These are phyloP conservation scores for Hypoxylon rubiginosum DNA, from an alignment of 2,329 filamentous ascomycete genomes.

Conservation along the genomic window DNA sequence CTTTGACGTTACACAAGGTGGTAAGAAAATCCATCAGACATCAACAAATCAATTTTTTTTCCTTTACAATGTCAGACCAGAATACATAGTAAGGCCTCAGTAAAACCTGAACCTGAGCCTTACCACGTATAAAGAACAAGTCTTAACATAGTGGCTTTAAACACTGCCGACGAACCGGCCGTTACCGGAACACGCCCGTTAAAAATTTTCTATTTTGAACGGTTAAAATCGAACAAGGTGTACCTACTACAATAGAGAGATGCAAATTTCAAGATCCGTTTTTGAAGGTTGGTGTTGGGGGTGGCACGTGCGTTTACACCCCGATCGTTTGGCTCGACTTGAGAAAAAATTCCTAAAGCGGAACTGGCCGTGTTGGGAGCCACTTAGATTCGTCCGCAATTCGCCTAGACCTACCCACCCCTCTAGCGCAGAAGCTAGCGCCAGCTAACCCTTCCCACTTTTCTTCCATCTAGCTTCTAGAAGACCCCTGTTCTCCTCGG, in stretches of 20 bases:
- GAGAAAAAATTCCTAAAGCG: slow-evolving; percentile 40
- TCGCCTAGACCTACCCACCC: slow-evolving; percentile 38
- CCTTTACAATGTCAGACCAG: not conserved
- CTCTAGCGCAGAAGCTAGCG: not conserved
- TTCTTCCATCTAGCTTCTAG: slow-evolving; percentile 29
- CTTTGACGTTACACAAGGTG: slow-evolving; percentile 29
- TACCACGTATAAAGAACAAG: too few species aligned
- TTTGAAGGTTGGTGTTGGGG: not conserved
- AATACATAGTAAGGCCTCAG: not conserved
- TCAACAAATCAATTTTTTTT: not conserved
- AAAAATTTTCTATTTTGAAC: not conserved
- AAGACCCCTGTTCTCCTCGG: slow-evolving; percentile 43
- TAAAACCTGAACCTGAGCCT: too few species aligned
- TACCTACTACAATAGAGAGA: too few species aligned
- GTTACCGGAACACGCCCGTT: not conserved
- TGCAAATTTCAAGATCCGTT: too few species aligned
- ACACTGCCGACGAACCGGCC: not conserved
- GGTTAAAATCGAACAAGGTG: slow-evolving; percentile 4
- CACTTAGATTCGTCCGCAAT: slow-evolving; percentile 26
- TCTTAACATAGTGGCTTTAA: not conserved
- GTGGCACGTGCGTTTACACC: slow-evolving; percentile 25
- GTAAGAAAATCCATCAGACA: slow-evolving; percentile 10
- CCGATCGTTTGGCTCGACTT: slow-evolving; percentile 16
- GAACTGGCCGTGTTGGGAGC: slow-evolving; percentile 30
- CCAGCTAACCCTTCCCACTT: slow-evolving; percentile 9